Percentiles rank a stretch among this genome's conserved stretches.
Conservation (phyloP, 495 filamentous ascomycete species). For the Penicillium antarcticum region DNA sequence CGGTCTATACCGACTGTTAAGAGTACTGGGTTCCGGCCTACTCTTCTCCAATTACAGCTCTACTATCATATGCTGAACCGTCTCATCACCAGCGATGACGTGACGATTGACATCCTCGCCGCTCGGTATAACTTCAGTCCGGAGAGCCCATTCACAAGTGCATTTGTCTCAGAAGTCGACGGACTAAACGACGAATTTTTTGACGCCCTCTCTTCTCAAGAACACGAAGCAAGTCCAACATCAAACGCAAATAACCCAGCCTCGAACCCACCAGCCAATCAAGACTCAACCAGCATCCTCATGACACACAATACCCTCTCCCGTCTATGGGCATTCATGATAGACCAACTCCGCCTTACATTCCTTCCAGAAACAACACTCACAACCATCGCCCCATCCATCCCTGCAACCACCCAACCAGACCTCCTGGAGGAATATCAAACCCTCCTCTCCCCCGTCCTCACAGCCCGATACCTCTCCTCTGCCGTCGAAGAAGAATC, state of each 20-base stretch:
- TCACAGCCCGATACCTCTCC: constrained; percentile 45
- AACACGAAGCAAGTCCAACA: constrained; percentile 27
- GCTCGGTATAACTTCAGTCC: constrained; percentile 65
- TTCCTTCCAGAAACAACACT: constrained; percentile 44
- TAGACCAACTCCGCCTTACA: constrained; percentile 58
- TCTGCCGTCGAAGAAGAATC: constrained; percentile 27
- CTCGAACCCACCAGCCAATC: constrained; percentile 24
- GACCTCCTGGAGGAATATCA: constrained; percentile 56
- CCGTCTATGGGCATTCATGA: constrained; percentile 66
- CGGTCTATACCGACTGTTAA: constrained; percentile 57
- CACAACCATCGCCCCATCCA: constrained; percentile 29
- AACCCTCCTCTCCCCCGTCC: constrained; percentile 42
- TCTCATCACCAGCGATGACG: constrained; percentile 62
- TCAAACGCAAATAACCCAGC: constrained; percentile 19
- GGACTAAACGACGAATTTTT: constrained; percentile 59
- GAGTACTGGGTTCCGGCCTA: constrained; percentile 67
- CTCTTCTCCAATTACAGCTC: constrained; percentile 82
- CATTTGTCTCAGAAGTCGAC: constrained; percentile 76
- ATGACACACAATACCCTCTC: constrained; percentile 56
- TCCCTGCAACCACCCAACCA: constrained; percentile 51
- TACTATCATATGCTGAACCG: constrained; percentile 83
- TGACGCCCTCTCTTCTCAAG: constrained; percentile 33
- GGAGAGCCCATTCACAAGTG: constrained; percentile 65
- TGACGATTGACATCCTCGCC: constrained; percentile 66
- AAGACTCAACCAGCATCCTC: constrained; percentile 54